Conservation (phyloP, 1,284 basidiomycete species). For the Singerocomus inundabilis region DNA sequence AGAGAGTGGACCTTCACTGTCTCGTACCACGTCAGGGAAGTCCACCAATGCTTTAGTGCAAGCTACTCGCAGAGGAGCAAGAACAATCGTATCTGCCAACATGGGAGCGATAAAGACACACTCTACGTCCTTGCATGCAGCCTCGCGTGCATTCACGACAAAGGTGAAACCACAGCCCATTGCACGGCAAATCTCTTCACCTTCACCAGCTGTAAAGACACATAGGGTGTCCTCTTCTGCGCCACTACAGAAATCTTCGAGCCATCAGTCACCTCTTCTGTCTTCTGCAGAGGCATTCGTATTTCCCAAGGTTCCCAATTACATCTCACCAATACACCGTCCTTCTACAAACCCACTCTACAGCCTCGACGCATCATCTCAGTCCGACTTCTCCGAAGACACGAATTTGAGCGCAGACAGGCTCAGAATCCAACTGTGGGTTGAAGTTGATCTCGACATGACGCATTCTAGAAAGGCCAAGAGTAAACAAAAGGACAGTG, state of each 20-base stretch:
- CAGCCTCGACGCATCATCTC: slow-evolving; percentile 47
- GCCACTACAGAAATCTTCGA: slow-evolving; percentile 22
- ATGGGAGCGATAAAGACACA: slow-evolving; percentile 21
- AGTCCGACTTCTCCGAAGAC: slow-evolving; percentile 45
- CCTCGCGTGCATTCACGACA: slow-evolving; percentile 11
- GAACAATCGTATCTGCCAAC: slow-evolving; percentile 8
- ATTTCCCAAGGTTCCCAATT: slow-evolving; percentile 47
- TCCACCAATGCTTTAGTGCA: slow-evolving; percentile 5
- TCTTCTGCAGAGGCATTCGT: slow-evolving; percentile 19
- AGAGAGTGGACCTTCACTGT: slow-evolving; percentile 26
- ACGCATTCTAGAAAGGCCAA: slow-evolving; percentile 29
- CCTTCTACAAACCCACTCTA: slow-evolving; percentile 81
- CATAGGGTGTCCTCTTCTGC: slow-evolving; percentile 27
- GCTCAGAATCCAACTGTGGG: slow-evolving; percentile 61
- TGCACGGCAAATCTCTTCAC: slow-evolving; percentile 21
- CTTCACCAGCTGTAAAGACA: slow-evolving; percentile 19
- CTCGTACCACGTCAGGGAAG: not conserved
- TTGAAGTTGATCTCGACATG: slow-evolving; percentile 33
- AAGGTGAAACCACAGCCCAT: slow-evolving; percentile 18
- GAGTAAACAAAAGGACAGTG: slow-evolving; percentile 45
- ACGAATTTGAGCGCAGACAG: slow-evolving; percentile 48
- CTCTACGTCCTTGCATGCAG: slow-evolving; percentile 5
- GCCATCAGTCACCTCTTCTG: slow-evolving; percentile 23
- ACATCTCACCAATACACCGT: slow-evolving; percentile 66
- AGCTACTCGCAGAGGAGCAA: slow-evolving; percentile 14